These are phyloP conservation scores for Fusarium nelsonii DNA, from an alignment of 2,329 filamentous ascomycete genomes.

Conservation along the genomic window DNA sequence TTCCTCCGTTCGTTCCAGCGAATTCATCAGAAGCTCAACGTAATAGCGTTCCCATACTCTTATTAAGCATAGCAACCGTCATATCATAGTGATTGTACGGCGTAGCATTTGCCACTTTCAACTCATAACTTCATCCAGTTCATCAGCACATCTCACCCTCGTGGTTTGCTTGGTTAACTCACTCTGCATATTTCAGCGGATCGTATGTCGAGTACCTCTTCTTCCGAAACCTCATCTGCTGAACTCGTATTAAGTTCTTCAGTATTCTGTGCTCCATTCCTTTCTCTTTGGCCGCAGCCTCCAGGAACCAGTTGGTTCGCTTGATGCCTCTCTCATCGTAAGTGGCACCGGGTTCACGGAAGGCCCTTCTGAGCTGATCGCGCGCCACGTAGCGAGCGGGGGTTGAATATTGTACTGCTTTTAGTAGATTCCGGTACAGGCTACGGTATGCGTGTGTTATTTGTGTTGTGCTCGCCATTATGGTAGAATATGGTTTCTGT, in stretches of 20 bases:
- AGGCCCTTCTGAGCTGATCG: conserved; percentile 70
- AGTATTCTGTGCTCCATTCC: conserved; percentile 80
- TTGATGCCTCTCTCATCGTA: conserved; percentile 67
- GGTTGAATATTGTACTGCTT: conserved; percentile 77
- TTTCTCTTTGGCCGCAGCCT: conserved; percentile 70
- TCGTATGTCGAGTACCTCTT: conserved; percentile 13
- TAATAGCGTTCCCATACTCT: conserved; percentile 76
- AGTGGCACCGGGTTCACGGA: conserved; percentile 60
- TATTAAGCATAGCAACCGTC: conserved; percentile 79
- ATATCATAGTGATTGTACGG: conserved; percentile 74
- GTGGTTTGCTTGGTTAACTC: conserved; percentile 25
- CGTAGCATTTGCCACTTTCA: conserved; percentile 42
- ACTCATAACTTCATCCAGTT: conserved; percentile 26
- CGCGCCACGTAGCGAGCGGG: conserved; percentile 74
- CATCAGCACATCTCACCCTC: conserved; percentile 8
- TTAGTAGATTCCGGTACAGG: conserved; percentile 75
- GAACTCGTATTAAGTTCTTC: conserved; percentile 70
- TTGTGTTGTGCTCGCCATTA: conserved; percentile 52
- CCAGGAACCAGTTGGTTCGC: conserved; percentile 78
- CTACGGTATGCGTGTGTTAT: conserved; percentile 76
- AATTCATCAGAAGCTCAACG: conserved; percentile 49
- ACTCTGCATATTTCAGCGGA: conserved; percentile 43
- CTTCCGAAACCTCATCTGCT: conserved; percentile 34
- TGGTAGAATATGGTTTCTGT: conserved; percentile 3
- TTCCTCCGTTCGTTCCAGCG: background rate